Conservation (phyloP, 495 filamentous ascomycete species). For the Rhypophila decipiens region DNA sequence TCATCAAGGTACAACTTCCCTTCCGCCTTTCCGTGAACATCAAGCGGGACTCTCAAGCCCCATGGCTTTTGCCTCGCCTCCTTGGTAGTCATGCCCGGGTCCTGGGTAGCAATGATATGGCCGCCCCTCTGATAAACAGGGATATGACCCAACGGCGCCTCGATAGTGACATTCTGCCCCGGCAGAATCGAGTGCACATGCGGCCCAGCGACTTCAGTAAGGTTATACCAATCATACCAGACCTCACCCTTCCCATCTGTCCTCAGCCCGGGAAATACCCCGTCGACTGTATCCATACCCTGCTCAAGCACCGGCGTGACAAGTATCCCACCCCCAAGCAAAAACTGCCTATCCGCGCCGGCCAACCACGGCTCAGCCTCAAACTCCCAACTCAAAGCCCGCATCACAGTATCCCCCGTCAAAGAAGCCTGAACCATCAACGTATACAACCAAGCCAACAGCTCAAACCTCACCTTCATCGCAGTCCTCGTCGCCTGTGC, state of each 20-base stretch:
- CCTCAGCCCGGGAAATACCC: constrained; percentile 68
- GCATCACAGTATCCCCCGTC: constrained; percentile 69
- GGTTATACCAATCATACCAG: constrained; percentile 84
- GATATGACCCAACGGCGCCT: constrained; percentile 72
- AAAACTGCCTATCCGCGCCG: constrained; percentile 64
- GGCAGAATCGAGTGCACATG: too few species aligned
- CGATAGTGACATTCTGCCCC: constrained; percentile 64
- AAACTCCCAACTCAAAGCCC: constrained; percentile 79
- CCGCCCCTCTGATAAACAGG: constrained; percentile 71
- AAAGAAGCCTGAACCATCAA: constrained; percentile 64
- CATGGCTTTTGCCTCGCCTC: constrained; percentile 62
- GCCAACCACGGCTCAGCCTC: constrained; percentile 67
- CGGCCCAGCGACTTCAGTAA: constrained; percentile 43
- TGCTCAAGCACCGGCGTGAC: constrained; percentile 67
- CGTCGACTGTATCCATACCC: constrained; percentile 58
- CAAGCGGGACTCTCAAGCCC: constrained; percentile 60
- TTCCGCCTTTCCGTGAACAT: constrained; percentile 47
- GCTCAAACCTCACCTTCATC: constrained; percentile 66
- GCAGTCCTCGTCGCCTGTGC: constrained; percentile 58
- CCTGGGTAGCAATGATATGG: constrained; percentile 61
- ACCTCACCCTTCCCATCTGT: constrained; percentile 42
- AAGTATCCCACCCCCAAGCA: constrained; percentile 65
- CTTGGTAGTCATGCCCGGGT: constrained; percentile 62
- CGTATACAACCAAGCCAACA: constrained; percentile 81
- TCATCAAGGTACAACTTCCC: constrained; percentile 79